Base-by-base conservation (phyloP, 257 asterid species). In the Solanum dulcamara region DNA sequence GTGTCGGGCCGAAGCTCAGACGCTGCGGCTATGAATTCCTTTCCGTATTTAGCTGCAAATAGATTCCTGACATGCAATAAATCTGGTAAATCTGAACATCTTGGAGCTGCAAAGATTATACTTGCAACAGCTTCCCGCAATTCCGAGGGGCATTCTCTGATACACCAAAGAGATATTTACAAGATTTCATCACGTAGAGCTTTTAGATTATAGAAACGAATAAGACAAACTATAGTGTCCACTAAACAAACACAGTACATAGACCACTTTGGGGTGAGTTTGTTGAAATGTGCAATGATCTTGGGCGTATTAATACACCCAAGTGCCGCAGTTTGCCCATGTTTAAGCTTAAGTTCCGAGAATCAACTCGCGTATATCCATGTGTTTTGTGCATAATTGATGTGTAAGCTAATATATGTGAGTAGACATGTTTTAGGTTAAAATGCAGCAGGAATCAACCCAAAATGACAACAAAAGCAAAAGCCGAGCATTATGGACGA, bases 71-170 rank as follows among this genome's bases (percentile, higher is more conserved):
- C 97, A 4, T 92, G 97, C 87, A 96, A 88, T 81, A 95, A 86
- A 88, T 95, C 99, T 1, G 97, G 98, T 89, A 96, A 87, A 91
- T 96, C 98, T 75, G 99, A 94, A 89, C 99, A 96, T 90, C 98
- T 92, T 12, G 98, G 96, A 87, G 98, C 97, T 33, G 98, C 91
- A 91, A 94, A 96, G 83, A 96, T 94, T 82, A 96, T 94, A 94
- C 97, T 94, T 57, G 99, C 97, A 67, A 96, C 96, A 80, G 98
- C 98, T 94, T 94, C 99, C 81, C 71, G 90, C 87, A 96, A 84
- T 84, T 96, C 99, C 42, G 88, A 84, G 18, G 99, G 98, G 88
- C 98, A 96, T 88, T 94, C 99, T 88, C 99, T 96, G 91, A 88
- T 84, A 70, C 85, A 79, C 66, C 71, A 0, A 77, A 82, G 28